These are phyloP conservation scores for Noccaea bulbosa DNA, from an alignment of 345 rosid species.

Conservation along the genomic window DNA sequence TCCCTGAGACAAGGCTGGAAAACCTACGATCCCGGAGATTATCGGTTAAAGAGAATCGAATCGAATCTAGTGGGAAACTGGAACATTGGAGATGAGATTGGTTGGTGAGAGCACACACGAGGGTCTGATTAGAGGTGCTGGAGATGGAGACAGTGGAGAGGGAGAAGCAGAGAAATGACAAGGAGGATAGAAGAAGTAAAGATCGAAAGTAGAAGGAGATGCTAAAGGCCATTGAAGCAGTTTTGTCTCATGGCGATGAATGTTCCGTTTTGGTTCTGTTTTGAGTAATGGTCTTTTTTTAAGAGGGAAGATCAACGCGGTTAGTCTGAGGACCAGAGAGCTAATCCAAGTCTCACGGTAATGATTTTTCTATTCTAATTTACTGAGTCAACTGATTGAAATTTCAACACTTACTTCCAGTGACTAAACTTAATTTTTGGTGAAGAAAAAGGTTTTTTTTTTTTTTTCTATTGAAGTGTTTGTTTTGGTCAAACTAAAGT, in stretches of 20 bases:
- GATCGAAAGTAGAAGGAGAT: background rate
- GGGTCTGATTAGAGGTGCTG: conserved; percentile 44
- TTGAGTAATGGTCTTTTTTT: conserved; percentile 6
- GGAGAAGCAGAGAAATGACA: conserved; percentile 36
- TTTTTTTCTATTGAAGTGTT: background rate
- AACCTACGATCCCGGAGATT: conserved; percentile 29
- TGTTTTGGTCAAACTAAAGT: too few species aligned
- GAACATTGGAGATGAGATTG: conserved; percentile 55
- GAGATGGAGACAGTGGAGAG: conserved; percentile 67
- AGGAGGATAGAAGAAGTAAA: conserved; percentile 25
- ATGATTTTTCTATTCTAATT: background rate
- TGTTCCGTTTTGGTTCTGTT: conserved; percentile 5
- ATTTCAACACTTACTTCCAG: background rate
- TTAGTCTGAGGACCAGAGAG: conserved; percentile 13
- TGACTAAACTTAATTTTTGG: background rate
- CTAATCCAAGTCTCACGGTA: background rate
- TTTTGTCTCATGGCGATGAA: conserved; percentile 29
- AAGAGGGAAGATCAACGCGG: conserved; percentile 32
- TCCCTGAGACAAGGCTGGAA: conserved; percentile 64
- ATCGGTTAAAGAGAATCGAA: conserved; percentile 25
- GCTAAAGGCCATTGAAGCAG: conserved; percentile 24
- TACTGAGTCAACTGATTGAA: conserved; percentile 9
- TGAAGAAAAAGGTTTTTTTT: background rate
- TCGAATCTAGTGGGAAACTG: conserved; percentile 40
- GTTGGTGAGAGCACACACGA: conserved; percentile 56